Evolutionary conservation across 768 basidiomycete species (phyloP).

Genomic region (Termitomyces sp.): DNA sequence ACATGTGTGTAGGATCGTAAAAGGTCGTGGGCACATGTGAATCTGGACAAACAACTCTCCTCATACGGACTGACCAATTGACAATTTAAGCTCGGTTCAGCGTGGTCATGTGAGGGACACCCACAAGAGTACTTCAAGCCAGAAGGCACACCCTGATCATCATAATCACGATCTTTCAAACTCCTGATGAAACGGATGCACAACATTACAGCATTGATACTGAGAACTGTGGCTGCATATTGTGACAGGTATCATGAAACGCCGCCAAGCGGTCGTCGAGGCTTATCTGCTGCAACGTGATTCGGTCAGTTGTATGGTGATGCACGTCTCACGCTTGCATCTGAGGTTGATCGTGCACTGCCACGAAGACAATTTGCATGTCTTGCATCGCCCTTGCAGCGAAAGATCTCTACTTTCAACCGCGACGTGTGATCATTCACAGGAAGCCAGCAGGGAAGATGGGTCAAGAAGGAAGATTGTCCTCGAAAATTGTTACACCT

Average conservation of each 20-base stretch:
- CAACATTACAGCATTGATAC: neutral
- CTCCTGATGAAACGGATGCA: neutral
- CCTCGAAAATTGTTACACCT: neutral
- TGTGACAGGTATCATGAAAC: neutral
- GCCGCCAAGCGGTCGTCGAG: neutral
- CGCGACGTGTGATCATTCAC: neutral
- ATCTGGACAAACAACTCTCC: neutral
- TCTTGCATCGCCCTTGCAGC: neutral
- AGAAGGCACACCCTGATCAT: neutral
- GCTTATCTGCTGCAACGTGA: no score
- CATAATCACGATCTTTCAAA: neutral
- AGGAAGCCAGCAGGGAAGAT: no score
- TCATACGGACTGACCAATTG: neutral
- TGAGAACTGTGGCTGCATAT: neutral
- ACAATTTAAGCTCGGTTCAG: constrained; percentile 3
- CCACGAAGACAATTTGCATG: neutral
- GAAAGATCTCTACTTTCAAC: neutral
- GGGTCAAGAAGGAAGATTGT: neutral
- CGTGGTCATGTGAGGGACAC: constrained; percentile 9
- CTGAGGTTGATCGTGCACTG: neutral
- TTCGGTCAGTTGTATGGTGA: neutral
- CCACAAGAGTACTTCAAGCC: neutral
- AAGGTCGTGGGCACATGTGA: constrained; percentile 10
- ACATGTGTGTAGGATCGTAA: constrained; percentile 1
- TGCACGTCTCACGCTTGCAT: neutral